Conservation (phyloP, 2,329 filamentous ascomycete genomes). For the Drechslerella coelobrocha region DNA sequence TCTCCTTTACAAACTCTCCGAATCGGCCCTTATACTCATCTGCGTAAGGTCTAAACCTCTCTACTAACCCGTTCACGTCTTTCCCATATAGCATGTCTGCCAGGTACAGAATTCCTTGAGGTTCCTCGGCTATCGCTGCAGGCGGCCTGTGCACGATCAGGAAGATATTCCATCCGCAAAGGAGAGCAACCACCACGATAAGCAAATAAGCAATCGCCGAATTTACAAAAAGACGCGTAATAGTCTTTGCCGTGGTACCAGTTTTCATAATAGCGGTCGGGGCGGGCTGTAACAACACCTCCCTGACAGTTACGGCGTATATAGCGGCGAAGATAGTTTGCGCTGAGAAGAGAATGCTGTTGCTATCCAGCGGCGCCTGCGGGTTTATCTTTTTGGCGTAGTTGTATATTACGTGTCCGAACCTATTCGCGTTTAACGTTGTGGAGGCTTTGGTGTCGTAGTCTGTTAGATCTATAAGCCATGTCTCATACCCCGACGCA, state of each 20-base stretch:
- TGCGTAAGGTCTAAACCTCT: background rate
- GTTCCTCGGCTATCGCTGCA: constrained; percentile 4
- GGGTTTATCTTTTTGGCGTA: constrained; percentile 6
- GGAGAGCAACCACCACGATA: constrained; percentile 1
- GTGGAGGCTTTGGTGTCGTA: constrained; percentile 4
- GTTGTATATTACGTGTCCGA: constrained; percentile 8
- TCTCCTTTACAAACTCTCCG: constrained; percentile 1
- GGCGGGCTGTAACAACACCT: constrained; percentile 1
- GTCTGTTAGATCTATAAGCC: constrained; percentile 6
- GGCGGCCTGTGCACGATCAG: background rate
- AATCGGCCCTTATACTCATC: constrained; percentile 3
- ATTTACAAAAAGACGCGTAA: background rate
- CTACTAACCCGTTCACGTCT: background rate
- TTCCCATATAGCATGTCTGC: constrained; percentile 4
- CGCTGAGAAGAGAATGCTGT: background rate
- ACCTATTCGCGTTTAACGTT: constrained; percentile 1
- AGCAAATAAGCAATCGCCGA: constrained; percentile 4
- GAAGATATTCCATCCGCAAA: constrained; percentile 7
- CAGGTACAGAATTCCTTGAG: constrained; percentile 4
- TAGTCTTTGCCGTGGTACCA: background rate
- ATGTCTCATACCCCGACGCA: background rate
- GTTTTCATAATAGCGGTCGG: background rate
- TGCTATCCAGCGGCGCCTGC: background rate
- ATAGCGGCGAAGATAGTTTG: constrained; percentile 6
- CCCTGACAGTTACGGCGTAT: background rate